Evolutionary conservation across 345 rosid species (phyloP).

Genomic region (Microcos paniculata): DNA sequence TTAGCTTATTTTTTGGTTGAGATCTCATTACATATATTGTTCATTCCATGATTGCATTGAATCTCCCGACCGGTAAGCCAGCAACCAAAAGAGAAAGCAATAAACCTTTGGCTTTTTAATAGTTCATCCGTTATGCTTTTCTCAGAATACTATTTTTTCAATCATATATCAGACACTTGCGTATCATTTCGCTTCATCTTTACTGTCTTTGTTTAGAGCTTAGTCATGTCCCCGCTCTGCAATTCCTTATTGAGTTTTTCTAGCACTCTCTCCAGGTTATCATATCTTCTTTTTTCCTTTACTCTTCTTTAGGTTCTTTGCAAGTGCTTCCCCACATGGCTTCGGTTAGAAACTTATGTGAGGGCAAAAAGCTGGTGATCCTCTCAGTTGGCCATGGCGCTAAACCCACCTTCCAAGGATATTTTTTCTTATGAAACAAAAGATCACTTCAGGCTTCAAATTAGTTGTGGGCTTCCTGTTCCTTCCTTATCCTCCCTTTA

Average conservation of each 20-base stretch:
- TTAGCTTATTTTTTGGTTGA: too few species aligned
- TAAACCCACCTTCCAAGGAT: neutral
- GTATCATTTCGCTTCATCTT: neutral
- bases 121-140: too few species aligned
- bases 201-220: neutral
- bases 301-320: neutral
- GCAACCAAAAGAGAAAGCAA: neutral
- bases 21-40: too few species aligned
- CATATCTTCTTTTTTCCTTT: neutral
- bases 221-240: neutral
- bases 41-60: too few species aligned
- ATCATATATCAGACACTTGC: neutral
- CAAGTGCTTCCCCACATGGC: constrained; percentile 10
- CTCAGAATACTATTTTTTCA: too few species aligned
- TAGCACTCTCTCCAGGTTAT: neutral
- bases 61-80: too few species aligned
- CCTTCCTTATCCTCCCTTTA: neutral
- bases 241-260: constrained; percentile 1
- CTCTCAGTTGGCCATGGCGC: constrained; percentile 6
- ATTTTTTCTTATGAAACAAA: neutral
- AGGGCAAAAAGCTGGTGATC: neutral
- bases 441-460: neutral
- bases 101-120: neutral
- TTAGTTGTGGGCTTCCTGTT: constrained; percentile 3
- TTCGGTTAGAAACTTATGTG: neutral